These are phyloP conservation scores for Fusarium chlamydosporum DNA, from an alignment of 2,329 filamentous ascomycete species.

Conservation along the genomic window DNA sequence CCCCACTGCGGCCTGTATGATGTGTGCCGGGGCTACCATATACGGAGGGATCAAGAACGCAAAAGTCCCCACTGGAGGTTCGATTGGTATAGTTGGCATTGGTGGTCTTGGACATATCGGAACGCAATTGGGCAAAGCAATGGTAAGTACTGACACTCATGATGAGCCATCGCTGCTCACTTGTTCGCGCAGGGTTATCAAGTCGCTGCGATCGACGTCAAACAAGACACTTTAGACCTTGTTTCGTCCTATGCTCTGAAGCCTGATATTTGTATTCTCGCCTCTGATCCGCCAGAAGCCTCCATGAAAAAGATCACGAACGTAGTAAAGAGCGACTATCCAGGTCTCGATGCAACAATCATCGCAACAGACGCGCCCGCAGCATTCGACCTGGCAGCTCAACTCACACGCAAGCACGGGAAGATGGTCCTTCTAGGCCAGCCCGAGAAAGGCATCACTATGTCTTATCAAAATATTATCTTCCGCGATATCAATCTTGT, in stretches of 20 bases:
- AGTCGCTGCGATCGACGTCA: constrained; percentile 14
- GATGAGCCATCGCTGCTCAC: rapidly evolving
- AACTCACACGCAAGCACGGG: constrained; percentile 20
- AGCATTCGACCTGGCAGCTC: constrained; percentile 12
- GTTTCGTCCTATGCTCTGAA: constrained; percentile 11
- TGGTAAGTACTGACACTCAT: not conserved
- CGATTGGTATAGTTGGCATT: constrained; percentile 11
- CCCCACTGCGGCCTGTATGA: constrained; percentile 3
- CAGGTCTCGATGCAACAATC: constrained; percentile 2
- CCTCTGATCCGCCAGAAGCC: not conserved
- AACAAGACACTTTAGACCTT: constrained; percentile 15
- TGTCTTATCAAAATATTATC: constrained; percentile 16
- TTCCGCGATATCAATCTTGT: constrained; percentile 9
- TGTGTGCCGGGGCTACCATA: constrained; percentile 6
- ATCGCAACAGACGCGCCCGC: constrained; percentile 13
- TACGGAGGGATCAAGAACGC: constrained; percentile 16
- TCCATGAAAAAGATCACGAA: not conserved
- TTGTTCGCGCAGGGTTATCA: not conserved
- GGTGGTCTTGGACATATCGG: constrained; percentile 17
- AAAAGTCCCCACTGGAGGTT: constrained; percentile 10
- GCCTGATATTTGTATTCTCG: constrained; percentile 6
- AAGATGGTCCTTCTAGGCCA: constrained; percentile 24
- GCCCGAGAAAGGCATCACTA: constrained; percentile 5
- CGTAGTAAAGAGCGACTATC: not conserved
- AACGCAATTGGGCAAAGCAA: constrained; percentile 14